A percentile compares a stretch with the other conserved stretches of the same genome.
Evolutionary conservation across 139 green algal genomes (phyloP).

Genomic region (Chlorella sp.): DNA sequence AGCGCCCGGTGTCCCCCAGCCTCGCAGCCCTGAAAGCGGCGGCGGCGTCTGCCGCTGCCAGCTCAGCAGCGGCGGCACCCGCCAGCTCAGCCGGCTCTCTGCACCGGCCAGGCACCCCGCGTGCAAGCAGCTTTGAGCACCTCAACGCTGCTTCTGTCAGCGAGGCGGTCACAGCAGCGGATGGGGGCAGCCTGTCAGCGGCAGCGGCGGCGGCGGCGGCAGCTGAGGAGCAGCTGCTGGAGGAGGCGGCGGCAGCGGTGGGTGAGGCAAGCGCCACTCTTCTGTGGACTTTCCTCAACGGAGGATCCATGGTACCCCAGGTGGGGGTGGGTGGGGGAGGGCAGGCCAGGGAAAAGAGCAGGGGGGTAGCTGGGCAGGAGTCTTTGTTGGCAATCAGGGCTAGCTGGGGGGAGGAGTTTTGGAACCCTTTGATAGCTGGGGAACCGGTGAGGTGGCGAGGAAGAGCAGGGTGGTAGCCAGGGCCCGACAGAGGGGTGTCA

Average conservation of each 20-base stretch:
- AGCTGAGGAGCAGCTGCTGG: background rate
- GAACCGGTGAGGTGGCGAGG: too few relatives aligned
- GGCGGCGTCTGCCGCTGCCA: background rate
- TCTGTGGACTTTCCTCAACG: slow-evolving; percentile 35
- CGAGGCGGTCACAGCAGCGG: background rate
- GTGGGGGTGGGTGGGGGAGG: background rate
- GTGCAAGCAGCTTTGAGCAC: slow-evolving; percentile 1
- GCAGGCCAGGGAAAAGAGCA: background rate
- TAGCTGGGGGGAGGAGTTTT: too few relatives aligned
- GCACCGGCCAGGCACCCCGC: slow-evolving; percentile 12
- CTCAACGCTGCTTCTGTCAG: background rate
- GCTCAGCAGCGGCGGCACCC: background rate
- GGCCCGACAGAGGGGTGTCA: too few relatives aligned
- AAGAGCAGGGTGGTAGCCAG: too few relatives aligned
- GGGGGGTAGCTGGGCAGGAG: too few relatives aligned
- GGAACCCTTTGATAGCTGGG: too few relatives aligned
- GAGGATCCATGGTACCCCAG: slow-evolving; percentile 22
- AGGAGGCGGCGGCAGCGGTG: slow-evolving; percentile 6
- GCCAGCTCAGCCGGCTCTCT: background rate
- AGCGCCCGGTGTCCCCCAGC: slow-evolving; percentile 24
- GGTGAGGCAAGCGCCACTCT: background rate
- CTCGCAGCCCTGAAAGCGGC: slow-evolving; percentile 16
- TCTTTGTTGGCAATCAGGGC: too few relatives aligned
- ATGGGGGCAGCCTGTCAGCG: background rate
- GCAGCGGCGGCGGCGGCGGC: background rate